Evolutionary conservation across 1,284 basidiomycete species (phyloP), one percentile per base, ranked within the genome.

Genomic region (Tremellales sp.): DNA sequence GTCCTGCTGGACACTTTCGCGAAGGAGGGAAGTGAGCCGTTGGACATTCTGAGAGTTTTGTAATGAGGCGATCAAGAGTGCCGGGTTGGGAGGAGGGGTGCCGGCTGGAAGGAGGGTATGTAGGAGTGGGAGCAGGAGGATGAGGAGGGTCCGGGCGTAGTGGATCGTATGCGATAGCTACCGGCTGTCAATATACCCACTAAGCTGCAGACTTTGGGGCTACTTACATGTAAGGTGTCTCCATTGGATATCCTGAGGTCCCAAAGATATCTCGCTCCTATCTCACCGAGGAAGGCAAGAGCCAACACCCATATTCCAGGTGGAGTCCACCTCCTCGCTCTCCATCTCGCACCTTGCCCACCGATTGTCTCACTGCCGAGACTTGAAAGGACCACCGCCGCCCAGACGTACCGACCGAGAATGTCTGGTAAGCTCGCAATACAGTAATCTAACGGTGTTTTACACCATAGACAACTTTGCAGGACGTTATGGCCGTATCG

Each of bases 401-500:
- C 45, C 4, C 25, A 23, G 36, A 60, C 45, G 41, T 68, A 70
- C 33, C 59, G 57, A 19, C 37, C 35, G 8, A 64, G 39, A 2
- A 65, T 52, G 23, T 43, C 19, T 0, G 69, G 64, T 13, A 62
- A 12, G 6, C 58, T 42, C 21, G 57, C 58, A 24, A 67, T 21
- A 2, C 57, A 37, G 37, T 62, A 65, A 46, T 72, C 69, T 8
- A 29, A n/a, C 4, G 39, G 24, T 5, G 17, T 17, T 4, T 36
- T 17, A 51, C 69, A 72, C 69, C 69, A 72, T n/a, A 56, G 43
- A 48, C 69, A 70, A 13, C 49, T 27, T 8, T 46, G 21, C 8
- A 67, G 35, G 1, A 60, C 37, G 2, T 44, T 23, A 53, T 72
- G 69, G 2, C 67, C 69, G 49, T 59, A 66, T 37, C 64, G 61